Percentiles rank a stretch among this genome's conserved stretches.
phyloP scores from a whole-genome alignment of 2,329 filamentous ascomycete species.

The Sporothrix brunneoviolacea region DNA sequence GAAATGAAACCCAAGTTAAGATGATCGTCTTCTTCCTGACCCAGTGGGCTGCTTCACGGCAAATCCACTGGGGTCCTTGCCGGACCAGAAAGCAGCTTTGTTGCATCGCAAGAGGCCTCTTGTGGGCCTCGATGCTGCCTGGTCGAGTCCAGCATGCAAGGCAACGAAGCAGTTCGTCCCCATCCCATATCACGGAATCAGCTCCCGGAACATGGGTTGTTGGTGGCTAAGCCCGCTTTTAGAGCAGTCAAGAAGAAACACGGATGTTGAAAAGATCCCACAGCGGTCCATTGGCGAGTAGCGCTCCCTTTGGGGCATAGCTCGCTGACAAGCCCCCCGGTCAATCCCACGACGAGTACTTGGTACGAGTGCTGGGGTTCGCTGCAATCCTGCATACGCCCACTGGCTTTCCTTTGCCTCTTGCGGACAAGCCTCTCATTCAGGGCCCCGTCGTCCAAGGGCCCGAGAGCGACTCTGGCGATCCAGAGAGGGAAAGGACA shows the following conservation, averaged over 20 bases:
- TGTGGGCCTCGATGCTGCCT: neutral
- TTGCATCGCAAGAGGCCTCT: neutral
- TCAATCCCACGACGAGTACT: no score
- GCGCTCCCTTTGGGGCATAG: conserved; percentile 12
- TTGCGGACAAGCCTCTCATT: conserved; percentile 3
- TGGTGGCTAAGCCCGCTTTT: neutral
- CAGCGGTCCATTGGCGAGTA: conserved; percentile 6
- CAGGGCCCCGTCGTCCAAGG: conserved; percentile 1
- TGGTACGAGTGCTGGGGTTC: no score
- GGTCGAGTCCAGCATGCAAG: no score
- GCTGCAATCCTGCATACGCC: no score
- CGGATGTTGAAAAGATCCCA: neutral
- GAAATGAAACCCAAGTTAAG: no score
- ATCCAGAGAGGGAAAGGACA: neutral
- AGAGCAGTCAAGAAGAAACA: neutral
- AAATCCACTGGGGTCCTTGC: neutral
- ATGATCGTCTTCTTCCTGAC: no score
- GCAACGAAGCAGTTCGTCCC: neutral
- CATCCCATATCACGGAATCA: conserved; percentile 16
- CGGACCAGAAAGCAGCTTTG: neutral
- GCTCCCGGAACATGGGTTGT: conserved; percentile 17
- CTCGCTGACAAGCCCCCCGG: neutral
- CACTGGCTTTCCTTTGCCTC: neutral
- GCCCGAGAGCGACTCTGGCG: conserved; percentile 7
- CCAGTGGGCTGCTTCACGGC: neutral